A percentile compares a stretch with the other conserved stretches of the same genome.
Evolutionary conservation across 352 stramenopile species (phyloP).

Genomic region (Aphanomyces stellatus): DNA sequence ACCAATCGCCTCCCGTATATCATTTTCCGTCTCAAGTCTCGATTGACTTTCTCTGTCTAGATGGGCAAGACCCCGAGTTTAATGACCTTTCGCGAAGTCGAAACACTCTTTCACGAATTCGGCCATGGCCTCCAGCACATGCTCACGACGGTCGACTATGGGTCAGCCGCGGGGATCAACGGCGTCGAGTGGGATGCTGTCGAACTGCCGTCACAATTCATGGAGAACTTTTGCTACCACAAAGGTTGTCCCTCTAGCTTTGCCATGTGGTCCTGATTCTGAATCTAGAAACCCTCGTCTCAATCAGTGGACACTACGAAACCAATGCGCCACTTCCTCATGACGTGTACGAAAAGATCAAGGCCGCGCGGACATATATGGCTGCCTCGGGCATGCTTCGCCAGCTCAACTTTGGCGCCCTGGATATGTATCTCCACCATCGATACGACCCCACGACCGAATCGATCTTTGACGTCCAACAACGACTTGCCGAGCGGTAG

Average conservation of each 20-base stretch:
- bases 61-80: conserved; percentile 89
- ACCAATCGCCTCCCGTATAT: conserved; percentile 87
- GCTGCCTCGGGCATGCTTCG: conserved; percentile 92
- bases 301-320: conserved; percentile 77
- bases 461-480: conserved; percentile 91
- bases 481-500: conserved; percentile 77
- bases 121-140: conserved; percentile 98
- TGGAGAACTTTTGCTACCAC: conserved; percentile 99
- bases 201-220: conserved; percentile 97
- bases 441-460: conserved; percentile 57
- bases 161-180: conserved; percentile 95
- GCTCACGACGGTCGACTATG: conserved; percentile 93
- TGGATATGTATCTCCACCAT: conserved; percentile 82
- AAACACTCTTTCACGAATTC: conserved; percentile 96
- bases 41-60: background rate
- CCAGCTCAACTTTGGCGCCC: conserved; percentile 92
- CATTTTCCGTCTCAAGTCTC: background rate
- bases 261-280: background rate
- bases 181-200: conserved; percentile 98
- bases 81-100: conserved; percentile 98
- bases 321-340: conserved; percentile 86
- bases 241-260: conserved; percentile 18
- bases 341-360: conserved; percentile 95
- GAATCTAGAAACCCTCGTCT: conserved; percentile 6
- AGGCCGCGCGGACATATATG: conserved; percentile 92